Evolutionary conservation across 2,329 filamentous ascomycete genomes (phyloP).

Genomic region (Byssochlamys sp.): DNA sequence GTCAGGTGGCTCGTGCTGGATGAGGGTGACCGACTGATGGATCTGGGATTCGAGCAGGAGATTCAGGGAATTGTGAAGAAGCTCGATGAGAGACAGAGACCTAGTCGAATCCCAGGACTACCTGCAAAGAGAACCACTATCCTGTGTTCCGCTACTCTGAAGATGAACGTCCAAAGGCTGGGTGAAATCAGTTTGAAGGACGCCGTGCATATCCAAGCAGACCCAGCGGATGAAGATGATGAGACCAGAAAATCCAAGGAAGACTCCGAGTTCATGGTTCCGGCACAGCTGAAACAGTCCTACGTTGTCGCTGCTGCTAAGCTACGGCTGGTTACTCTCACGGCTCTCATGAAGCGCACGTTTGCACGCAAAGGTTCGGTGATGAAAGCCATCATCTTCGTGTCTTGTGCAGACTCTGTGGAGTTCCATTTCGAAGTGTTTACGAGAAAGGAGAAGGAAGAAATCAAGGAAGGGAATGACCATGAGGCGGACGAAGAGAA

Average conservation of each 20-base stretch:
- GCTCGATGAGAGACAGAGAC: constrained; percentile 58
- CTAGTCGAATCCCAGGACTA: constrained; percentile 53
- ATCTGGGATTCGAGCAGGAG: constrained; percentile 91
- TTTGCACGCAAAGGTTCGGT: constrained; percentile 82
- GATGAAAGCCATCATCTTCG: constrained; percentile 94
- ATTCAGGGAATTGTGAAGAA: constrained; percentile 76
- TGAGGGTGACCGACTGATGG: constrained; percentile 96
- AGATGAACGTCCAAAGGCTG: constrained; percentile 88
- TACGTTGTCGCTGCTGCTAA: constrained; percentile 84
- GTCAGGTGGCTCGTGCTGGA: constrained; percentile 91
- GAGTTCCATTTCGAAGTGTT: constrained; percentile 92
- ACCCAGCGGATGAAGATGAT: constrained; percentile 47
- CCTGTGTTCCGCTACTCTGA: constrained; percentile 93
- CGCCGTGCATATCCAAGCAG: constrained; percentile 72
- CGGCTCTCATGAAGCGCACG: constrained; percentile 71
- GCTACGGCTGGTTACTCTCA: constrained; percentile 76
- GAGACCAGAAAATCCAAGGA: constrained; percentile 40
- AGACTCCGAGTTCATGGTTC: constrained; percentile 63
- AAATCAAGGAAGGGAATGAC: constrained; percentile 7
- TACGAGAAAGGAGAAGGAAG: constrained; percentile 31
- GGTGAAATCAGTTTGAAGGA: constrained; percentile 93
- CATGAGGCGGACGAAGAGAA: constrained; percentile 14
- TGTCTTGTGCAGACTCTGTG: constrained; percentile 92
- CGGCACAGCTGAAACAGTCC: constrained; percentile 85
- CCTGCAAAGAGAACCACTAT: constrained; percentile 73